These are phyloP conservation scores for Candida broadrunensis DNA, from an alignment of 805 yeast species.

Conservation along the genomic window DNA sequence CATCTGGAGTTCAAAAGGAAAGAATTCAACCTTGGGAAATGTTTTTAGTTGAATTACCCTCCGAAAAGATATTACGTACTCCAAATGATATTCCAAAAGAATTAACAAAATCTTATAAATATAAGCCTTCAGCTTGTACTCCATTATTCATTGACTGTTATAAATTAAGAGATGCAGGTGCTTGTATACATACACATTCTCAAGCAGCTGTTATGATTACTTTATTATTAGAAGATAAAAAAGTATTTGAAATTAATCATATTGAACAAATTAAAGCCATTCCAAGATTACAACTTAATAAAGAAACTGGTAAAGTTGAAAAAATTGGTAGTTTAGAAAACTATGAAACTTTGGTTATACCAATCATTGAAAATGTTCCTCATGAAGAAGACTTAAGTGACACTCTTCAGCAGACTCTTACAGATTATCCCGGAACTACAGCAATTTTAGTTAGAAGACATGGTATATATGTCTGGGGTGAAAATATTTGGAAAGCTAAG, in stretches of 20 bases:
- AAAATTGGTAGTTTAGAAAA: conserved; percentile 68
- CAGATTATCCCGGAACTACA: conserved; percentile 69
- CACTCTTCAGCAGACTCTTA: conserved; percentile 59
- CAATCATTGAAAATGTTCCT: conserved; percentile 88
- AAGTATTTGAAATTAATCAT: conserved; percentile 71
- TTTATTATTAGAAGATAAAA: conserved; percentile 54
- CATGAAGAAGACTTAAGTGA: conserved; percentile 81
- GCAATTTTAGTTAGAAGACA: conserved; percentile 92
- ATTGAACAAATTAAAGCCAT: conserved; percentile 93
- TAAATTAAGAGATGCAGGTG: conserved; percentile 71
- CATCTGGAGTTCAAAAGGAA: conserved; percentile 96
- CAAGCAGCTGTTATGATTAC: conserved; percentile 83
- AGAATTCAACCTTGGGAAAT: conserved; percentile 76
- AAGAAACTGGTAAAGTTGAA: conserved; percentile 36
- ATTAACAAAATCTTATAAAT: conserved; percentile 38
- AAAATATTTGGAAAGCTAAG: conserved; percentile 87
- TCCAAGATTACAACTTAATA: conserved; percentile 47
- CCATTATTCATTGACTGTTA: conserved; percentile 80
- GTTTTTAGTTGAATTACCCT: conserved; percentile 66
- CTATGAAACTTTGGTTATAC: conserved; percentile 75
- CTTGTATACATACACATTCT: conserved; percentile 94
- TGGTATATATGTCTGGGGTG: conserved; percentile 97
- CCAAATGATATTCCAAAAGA: conserved; percentile 48
- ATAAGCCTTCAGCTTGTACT: conserved; percentile 92
- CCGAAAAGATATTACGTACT: conserved; percentile 50